Conservation (phyloP, 345 rosid genomes). For the Microcos paniculata region DNA sequence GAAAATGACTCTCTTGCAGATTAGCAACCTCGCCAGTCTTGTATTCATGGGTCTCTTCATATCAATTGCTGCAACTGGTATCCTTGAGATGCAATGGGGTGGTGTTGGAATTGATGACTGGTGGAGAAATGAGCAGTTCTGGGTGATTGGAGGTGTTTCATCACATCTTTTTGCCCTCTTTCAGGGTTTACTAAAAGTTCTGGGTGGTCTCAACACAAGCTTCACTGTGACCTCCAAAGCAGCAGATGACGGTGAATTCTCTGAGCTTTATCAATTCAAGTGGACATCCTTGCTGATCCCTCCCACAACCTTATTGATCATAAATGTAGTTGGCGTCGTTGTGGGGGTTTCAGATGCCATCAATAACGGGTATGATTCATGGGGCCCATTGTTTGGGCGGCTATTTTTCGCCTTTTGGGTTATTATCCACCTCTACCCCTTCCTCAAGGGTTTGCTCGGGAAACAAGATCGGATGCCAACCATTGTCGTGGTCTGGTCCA, state of each 20-base stretch:
- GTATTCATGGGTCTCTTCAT: conserved; percentile 87
- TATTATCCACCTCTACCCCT: conserved; percentile 88
- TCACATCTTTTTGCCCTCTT: conserved; percentile 91
- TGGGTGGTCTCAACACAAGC: conserved; percentile 90
- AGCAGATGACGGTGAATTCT: conserved; percentile 91
- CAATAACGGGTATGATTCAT: conserved; percentile 94
- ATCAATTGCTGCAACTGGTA: conserved; percentile 90
- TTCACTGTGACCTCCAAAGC: conserved; percentile 95
- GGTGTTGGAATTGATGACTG: conserved; percentile 92
- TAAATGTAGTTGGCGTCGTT: conserved; percentile 79
- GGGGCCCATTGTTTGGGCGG: conserved; percentile 98
- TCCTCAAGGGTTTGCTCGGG: conserved; percentile 97
- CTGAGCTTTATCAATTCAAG: conserved; percentile 94
- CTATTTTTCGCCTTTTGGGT: conserved; percentile 95
- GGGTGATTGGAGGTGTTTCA: conserved; percentile 98
- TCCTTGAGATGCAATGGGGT: conserved; percentile 99
- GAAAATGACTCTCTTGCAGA: conserved; percentile 48
- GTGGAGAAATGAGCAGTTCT: conserved; percentile 99
- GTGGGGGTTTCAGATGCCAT: conserved; percentile 97
- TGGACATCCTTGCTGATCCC: conserved; percentile 94
- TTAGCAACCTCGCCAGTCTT: conserved; percentile 89
- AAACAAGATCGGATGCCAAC: conserved; percentile 97
- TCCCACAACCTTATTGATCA: conserved; percentile 81
- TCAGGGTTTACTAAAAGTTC: conserved; percentile 94
- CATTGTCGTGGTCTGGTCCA: conserved; percentile 92